Conservation (phyloP, 768 basidiomycete genomes). For the Russula emetica region DNA sequence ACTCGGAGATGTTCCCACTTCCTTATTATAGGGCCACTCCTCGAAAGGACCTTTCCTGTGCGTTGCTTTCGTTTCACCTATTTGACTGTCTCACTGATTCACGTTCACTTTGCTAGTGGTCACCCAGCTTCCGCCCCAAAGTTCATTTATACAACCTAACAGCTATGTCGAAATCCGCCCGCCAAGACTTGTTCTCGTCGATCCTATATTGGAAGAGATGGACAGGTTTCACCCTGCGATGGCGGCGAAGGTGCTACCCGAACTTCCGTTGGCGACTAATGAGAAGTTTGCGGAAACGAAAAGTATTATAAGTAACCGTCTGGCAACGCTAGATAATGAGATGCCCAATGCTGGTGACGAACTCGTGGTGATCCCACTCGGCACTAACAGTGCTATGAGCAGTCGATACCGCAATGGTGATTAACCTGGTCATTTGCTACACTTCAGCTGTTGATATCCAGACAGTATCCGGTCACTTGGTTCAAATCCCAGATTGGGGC, state of each 20-base stretch:
- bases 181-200: conserved; percentile 34
- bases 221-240: conserved; percentile 27
- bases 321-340: conserved; percentile 2
- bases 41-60: conserved; percentile 39
- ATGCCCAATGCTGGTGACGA: conserved; percentile 47
- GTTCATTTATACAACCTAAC: conserved; percentile 19
- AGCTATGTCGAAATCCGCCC: conserved; percentile 22
- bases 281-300: conserved; percentile 42
- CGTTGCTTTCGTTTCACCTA: neutral
- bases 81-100: neutral
- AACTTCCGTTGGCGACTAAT: conserved; percentile 36
- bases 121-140: conserved; percentile 26
- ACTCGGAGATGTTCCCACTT: conserved; percentile 66
- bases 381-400: conserved; percentile 85
- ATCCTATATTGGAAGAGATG: conserved; percentile 32
- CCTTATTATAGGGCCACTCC: conserved; percentile 50
- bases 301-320: conserved; percentile 32
- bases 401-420: conserved; percentile 84
- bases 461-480: conserved; percentile 70
- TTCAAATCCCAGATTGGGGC: conserved; percentile 68
- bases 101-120: conserved; percentile 5
- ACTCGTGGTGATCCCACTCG: conserved; percentile 69
- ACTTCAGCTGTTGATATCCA: neutral
- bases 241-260: neutral
- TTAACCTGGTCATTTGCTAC: conserved; percentile 23